These are phyloP conservation scores for Ophiognomonia clavigignenti-juglandacearum DNA, from an alignment of 2,329 filamentous ascomycete species.

Conservation along the genomic window DNA sequence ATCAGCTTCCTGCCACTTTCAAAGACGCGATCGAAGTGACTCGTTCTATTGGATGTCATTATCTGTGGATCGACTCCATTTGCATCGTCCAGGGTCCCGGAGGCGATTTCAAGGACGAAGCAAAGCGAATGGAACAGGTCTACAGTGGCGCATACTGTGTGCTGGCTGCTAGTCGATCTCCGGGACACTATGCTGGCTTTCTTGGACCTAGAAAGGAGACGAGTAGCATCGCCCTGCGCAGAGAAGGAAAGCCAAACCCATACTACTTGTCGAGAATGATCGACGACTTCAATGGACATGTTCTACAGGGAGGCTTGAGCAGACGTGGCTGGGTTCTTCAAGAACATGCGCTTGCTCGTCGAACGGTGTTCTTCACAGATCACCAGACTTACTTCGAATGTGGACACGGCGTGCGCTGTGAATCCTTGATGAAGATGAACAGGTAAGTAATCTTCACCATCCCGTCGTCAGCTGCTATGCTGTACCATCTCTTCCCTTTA, in stretches of 20 bases:
- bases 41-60: slow-evolving; percentile 9
- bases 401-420: slow-evolving; percentile 28
- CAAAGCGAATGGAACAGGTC: slow-evolving; percentile 23
- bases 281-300: slow-evolving; percentile 30
- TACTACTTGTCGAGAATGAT: slow-evolving; percentile 23
- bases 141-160: slow-evolving; percentile 24
- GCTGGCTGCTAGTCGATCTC: slow-evolving; percentile 20
- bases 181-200: slow-evolving; percentile 19
- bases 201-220: slow-evolving; percentile 12
- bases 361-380: slow-evolving; percentile 32
- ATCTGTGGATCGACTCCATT: slow-evolving; percentile 23
- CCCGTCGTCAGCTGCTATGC: too few relatives aligned
- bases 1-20: slow-evolving; percentile 11
- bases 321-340: slow-evolving; percentile 35
- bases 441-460: slow-evolving; percentile 27
- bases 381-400: slow-evolving; percentile 35
- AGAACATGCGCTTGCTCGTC: slow-evolving; percentile 30
- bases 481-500: background rate
- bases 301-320: slow-evolving; percentile 26
- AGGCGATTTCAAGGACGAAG: slow-evolving; percentile 20
- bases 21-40: slow-evolving; percentile 16
- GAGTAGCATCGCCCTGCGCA: slow-evolving; percentile 4
- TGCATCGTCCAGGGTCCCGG: slow-evolving; percentile 20
- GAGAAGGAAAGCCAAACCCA: background rate
- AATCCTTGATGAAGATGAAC: slow-evolving; percentile 27